Evolutionary conservation across 139 green algal species (phyloP).

Genomic region (Chlamydomonas sp.): DNA sequence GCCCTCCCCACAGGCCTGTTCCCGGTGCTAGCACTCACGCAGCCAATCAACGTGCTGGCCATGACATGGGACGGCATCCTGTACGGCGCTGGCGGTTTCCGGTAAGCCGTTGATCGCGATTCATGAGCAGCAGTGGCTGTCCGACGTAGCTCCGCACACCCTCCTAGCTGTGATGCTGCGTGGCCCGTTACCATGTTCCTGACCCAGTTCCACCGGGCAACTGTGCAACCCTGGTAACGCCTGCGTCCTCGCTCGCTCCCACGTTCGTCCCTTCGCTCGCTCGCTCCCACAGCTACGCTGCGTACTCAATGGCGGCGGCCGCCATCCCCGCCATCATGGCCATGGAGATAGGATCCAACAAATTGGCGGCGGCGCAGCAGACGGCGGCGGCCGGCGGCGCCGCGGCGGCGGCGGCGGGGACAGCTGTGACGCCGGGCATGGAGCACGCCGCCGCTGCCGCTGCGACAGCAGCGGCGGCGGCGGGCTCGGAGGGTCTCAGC

Average conservation of each 20-base stretch:
- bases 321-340: background rate
- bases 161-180: too few relatives aligned
- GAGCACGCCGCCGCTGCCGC: conserved; percentile 52
- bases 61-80: conserved; percentile 86
- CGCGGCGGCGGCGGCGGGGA: background rate
- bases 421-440: background rate
- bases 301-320: too few relatives aligned
- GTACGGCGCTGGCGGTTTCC: conserved; percentile 77
- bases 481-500: conserved; percentile 45
- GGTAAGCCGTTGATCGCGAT: conserved; percentile 59
- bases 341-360: conserved; percentile 13
- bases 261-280: too few relatives aligned
- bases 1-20: conserved; percentile 54
- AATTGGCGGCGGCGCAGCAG: background rate
- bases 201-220: too few relatives aligned
- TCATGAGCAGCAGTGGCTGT: background rate
- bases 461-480: conserved; percentile 27
- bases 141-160: too few relatives aligned
- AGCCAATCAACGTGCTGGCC: conserved; percentile 80
- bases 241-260: too few relatives aligned
- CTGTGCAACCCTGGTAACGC: too few relatives aligned
- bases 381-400: background rate
- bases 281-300: too few relatives aligned
- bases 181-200: too few relatives aligned
- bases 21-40: conserved; percentile 64